Percentiles rank a stretch among this genome's conserved stretches.
These are phyloP conservation scores for Cyclostephanos tholiformis DNA, from an alignment of 108 stramenopile genomes.

Conservation along the genomic window DNA sequence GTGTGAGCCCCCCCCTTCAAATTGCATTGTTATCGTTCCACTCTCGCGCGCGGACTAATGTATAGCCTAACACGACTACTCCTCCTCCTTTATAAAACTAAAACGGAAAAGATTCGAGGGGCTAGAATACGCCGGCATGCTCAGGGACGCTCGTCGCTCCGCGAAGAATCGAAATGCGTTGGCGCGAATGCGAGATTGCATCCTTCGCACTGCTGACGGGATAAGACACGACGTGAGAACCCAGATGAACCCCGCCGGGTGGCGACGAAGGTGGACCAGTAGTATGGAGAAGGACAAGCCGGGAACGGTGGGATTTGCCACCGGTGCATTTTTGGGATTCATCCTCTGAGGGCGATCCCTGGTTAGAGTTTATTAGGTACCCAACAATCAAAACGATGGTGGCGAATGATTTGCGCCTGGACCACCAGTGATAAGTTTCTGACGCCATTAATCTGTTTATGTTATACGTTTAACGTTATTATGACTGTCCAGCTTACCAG, in stretches of 20 bases:
- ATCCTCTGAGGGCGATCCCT: conserved; percentile 11
- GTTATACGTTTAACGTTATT: too few species aligned
- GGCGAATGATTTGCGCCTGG: neutral
- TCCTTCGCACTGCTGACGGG: conserved; percentile 35
- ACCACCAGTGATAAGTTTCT: too few species aligned
- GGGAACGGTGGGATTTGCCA: conserved; percentile 35
- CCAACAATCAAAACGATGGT: too few species aligned
- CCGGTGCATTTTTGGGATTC: conserved; percentile 42
- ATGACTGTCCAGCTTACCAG: neutral
- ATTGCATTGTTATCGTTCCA: neutral
- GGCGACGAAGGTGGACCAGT: conserved; percentile 3
- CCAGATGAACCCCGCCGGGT: conserved; percentile 17
- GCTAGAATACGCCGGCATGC: conserved; percentile 46
- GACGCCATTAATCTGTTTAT: too few species aligned
- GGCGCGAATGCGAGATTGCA: conserved; percentile 28
- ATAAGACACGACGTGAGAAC: conserved; percentile 32
- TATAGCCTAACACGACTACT: neutral
- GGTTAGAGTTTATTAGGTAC: too few species aligned
- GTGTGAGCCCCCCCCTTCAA: conserved; percentile 5
- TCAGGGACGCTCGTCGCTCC: conserved; percentile 34
- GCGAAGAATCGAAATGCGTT: conserved; percentile 18
- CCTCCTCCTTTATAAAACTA: neutral
- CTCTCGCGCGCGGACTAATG: neutral
- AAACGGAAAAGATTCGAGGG: conserved; percentile 36
- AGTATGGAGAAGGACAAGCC: conserved; percentile 35